Percentiles rank a stretch among this genome's conserved stretches.
Conservation (phyloP, 1,139 yeast genomes). For the Arxiozyma telluris region DNA sequence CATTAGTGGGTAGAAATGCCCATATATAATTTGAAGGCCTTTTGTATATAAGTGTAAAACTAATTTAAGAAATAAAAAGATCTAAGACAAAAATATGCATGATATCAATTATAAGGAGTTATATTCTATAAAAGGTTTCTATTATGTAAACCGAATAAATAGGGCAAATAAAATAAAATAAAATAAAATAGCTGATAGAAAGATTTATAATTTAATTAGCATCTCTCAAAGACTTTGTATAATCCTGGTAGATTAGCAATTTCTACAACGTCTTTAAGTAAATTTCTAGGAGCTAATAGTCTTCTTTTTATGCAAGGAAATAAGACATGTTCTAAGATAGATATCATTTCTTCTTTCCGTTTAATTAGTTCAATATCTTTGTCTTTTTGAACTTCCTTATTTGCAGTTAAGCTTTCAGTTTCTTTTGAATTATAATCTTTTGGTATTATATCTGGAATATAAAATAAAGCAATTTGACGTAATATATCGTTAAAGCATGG, state of each 20-base stretch:
- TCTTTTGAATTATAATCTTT: slow-evolving; percentile 12
- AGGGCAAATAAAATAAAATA: too few relatives aligned
- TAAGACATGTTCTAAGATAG: slow-evolving; percentile 44
- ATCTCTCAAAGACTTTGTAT: slow-evolving; percentile 86
- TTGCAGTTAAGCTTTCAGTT: slow-evolving; percentile 14
- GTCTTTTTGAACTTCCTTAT: slow-evolving; percentile 8
- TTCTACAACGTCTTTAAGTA: slow-evolving; percentile 57
- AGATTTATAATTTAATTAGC: slow-evolving; percentile 33
- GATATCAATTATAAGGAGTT: background rate
- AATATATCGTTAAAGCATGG: slow-evolving; percentile 58
- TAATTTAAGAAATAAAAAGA: slow-evolving; percentile 46
- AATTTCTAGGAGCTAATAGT: slow-evolving; percentile 52
- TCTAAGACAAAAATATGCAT: slow-evolving; percentile 34
- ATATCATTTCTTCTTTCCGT: slow-evolving; percentile 26
- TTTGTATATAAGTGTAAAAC: too few relatives aligned
- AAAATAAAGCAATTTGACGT: slow-evolving; percentile 60
- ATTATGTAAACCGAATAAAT: too few relatives aligned
- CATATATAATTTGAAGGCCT: too few relatives aligned
- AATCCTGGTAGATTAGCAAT: slow-evolving; percentile 88
- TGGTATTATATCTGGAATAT: slow-evolving; percentile 54
- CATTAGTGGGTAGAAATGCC: too few relatives aligned
- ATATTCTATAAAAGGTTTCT: background rate
- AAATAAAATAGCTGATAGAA: too few relatives aligned
- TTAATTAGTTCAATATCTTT: slow-evolving; percentile 10
- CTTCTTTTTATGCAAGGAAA: slow-evolving; percentile 60